These are phyloP conservation scores for Silene uniflora DNA, from an alignment of 148 eudicot genomes.

Conservation along the genomic window DNA sequence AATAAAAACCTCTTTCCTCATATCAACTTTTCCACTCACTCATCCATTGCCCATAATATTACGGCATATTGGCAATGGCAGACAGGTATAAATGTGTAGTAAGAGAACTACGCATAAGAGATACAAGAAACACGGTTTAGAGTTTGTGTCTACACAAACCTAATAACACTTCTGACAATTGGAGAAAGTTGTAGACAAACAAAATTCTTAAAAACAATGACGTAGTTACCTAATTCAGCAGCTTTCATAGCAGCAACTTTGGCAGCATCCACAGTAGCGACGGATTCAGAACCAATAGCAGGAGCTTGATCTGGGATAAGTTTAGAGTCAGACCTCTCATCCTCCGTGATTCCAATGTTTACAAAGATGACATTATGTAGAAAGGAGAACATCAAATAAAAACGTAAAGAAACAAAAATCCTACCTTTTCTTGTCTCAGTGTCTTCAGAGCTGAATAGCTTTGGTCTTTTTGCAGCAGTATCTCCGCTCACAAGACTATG, in stretches of 20 bases:
- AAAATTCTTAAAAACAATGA: neutral
- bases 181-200: neutral
- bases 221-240: slow-evolving; percentile 68
- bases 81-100: neutral
- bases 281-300: slow-evolving; percentile 45
- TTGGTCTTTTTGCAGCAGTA: slow-evolving; percentile 51
- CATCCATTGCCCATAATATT: neutral
- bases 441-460: slow-evolving; percentile 35
- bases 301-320: slow-evolving; percentile 37
- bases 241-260: slow-evolving; percentile 91
- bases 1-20: neutral
- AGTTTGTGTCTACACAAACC: neutral
- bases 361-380: slow-evolving; percentile 15
- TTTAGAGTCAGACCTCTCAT: slow-evolving; percentile 39
- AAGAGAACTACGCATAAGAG: neutral
- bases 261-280: slow-evolving; percentile 67
- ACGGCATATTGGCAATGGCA: neutral
- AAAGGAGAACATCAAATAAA: neutral
- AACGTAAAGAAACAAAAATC: neutral
- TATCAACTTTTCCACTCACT: neutral
- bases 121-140: neutral
- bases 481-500: slow-evolving; percentile 33
- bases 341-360: slow-evolving; percentile 23
- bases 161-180: neutral
- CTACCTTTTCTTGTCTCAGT: slow-evolving; percentile 39